Conservation (phyloP, 2,329 filamentous ascomycete genomes). For the Diaporthe helianthi region DNA sequence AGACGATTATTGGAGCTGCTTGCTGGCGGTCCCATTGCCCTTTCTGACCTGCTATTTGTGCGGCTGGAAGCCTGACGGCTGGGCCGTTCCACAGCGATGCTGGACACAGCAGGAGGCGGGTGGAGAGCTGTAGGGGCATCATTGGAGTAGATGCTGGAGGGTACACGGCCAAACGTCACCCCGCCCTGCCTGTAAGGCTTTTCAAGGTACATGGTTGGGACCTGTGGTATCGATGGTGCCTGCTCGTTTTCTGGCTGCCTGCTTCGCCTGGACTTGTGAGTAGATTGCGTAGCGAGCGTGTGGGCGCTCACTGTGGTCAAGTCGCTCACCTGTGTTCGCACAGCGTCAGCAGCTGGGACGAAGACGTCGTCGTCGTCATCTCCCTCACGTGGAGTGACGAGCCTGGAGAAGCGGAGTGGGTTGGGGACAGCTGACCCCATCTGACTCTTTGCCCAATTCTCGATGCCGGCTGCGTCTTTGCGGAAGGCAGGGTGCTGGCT, state of each 20-base stretch:
- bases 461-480: background rate
- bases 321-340: background rate
- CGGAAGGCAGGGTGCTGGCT: conserved; percentile 28
- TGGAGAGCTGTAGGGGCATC: conserved; percentile 10
- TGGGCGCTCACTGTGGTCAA: conserved; percentile 16
- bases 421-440: conserved; percentile 26
- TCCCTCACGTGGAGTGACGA: background rate
- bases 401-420: conserved; percentile 15
- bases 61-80: background rate
- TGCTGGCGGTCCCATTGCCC: background rate
- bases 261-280: background rate
- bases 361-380: conserved; percentile 21
- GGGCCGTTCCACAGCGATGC: background rate
- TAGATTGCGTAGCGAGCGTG: conserved; percentile 12
- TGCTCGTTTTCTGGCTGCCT: background rate
- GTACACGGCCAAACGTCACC: background rate
- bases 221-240: conserved; percentile 1
- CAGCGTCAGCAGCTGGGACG: background rate
- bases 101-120: conserved; percentile 19
- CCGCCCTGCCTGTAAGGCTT: background rate
- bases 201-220: conserved; percentile 1
- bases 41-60: background rate
- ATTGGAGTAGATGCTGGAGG: conserved; percentile 32
- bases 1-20: background rate
- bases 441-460: conserved; percentile 7